Evolutionary conservation across 208 protist species (phyloP).

Genomic region (Acanthamoeba culbertsoni): DNA sequence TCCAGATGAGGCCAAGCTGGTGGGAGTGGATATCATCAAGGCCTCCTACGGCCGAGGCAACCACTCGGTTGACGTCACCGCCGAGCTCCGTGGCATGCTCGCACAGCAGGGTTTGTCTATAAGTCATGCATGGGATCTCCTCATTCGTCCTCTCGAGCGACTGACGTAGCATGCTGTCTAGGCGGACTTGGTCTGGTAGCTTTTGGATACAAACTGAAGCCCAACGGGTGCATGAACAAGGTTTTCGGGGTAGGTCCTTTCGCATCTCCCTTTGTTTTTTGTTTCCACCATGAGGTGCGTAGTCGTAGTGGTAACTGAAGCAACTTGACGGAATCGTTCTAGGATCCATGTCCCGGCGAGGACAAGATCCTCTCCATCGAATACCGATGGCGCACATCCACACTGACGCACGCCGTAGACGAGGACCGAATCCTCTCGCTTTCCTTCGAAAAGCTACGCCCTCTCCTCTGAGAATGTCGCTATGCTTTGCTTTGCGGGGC

Average conservation of each 20-base stretch:
- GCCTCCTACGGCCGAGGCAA: conserved; percentile 12
- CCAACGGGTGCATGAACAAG: conserved; percentile 18
- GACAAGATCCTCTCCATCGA: conserved; percentile 24
- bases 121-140: neutral
- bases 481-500: neutral
- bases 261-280: no score
- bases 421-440: neutral
- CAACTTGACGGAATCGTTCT: no score
- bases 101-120: neutral
- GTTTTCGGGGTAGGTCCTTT: no score
- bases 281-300: no score
- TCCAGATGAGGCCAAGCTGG: neutral
- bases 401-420: neutral
- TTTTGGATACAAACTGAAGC: conserved; percentile 1
- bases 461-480: neutral
- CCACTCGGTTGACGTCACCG: neutral
- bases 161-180: neutral
- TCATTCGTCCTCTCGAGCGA: neutral
- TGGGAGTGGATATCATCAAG: neutral
- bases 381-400: neutral
- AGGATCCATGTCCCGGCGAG: conserved; percentile 7
- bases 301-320: no score
- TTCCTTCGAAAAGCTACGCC: neutral
- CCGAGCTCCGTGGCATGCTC: neutral
- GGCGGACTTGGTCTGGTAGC: neutral